A percentile compares a stretch with the other conserved stretches of the same genome.
Conservation (phyloP, 2,329 filamentous ascomycete genomes). For the Colletotrichum simmondsii region DNA sequence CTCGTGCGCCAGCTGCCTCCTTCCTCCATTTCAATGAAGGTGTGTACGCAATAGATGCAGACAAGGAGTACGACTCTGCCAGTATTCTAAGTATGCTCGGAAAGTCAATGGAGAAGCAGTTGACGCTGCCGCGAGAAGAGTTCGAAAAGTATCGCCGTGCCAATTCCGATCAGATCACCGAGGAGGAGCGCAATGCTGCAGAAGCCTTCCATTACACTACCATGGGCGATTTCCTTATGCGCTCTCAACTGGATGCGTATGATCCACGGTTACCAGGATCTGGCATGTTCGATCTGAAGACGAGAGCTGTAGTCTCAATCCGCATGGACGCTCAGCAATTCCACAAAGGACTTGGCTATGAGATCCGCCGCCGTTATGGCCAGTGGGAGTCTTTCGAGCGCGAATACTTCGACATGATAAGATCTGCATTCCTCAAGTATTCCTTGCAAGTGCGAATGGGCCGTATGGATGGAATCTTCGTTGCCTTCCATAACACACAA, state of each 20-base stretch:
- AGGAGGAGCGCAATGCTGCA: conserved; percentile 76
- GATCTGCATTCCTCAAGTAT: conserved; percentile 95
- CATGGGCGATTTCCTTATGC: conserved; percentile 89
- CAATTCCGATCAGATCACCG: conserved; percentile 74
- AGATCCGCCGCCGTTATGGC: conserved; percentile 81
- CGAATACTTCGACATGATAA: conserved; percentile 97
- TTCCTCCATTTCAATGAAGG: conserved; percentile 88
- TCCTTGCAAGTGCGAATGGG: conserved; percentile 97
- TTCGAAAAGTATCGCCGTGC: conserved; percentile 85
- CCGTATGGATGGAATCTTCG: conserved; percentile 98
- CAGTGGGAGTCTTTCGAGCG: conserved; percentile 92
- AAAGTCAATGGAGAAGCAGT: conserved; percentile 95
- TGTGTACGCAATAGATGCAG: conserved; percentile 92
- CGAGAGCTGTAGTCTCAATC: conserved; percentile 88
- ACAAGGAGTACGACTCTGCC: conserved; percentile 88
- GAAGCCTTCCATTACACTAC: conserved; percentile 91
- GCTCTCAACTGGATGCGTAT: conserved; percentile 92
- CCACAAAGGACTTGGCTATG: conserved; percentile 83
- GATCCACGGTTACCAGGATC: conserved; percentile 88
- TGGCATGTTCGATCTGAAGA: conserved; percentile 97
- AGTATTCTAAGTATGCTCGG: conserved; percentile 93
- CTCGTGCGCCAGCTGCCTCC: conserved; percentile 79
- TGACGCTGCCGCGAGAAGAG: conserved; percentile 84
- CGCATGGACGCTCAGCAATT: conserved; percentile 85
- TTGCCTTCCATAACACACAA: conserved; percentile 94